Base-by-base conservation (phyloP, 352 stramenopile species). In the Pythium dissotocum region DNA sequence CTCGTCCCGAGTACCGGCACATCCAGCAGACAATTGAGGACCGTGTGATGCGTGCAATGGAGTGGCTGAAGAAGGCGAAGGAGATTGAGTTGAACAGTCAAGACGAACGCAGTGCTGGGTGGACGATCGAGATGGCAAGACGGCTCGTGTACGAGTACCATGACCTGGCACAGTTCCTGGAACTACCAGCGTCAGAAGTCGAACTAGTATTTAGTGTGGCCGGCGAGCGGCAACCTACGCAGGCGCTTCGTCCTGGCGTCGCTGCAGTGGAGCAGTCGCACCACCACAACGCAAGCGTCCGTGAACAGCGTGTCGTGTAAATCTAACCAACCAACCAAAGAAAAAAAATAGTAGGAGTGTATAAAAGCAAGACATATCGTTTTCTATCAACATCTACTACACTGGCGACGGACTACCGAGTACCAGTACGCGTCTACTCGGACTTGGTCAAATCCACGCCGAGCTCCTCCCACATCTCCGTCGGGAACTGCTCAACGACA, bases 1-100 rank as follows among this genome's bases (percentile, higher is more conserved):
- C 84, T 49, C 82, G 82, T 6, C 68, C 74, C 14, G 85, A 93
- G 69, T 92, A 90, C 65, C 67, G 73, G 6, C 73, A 86, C 12
- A 90, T 95, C 71, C 87, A 92, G 58, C 49, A 79, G 52, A 90
- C 85, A 13, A 89, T 95, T 21, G 78, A 80, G 40, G 82, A 89
- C 6, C 83, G 82, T 14, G 82, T 95, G 33, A 56, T 71, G 26
- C 87, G 88, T 9, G 87, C 85, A n/a, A 65, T 71, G 1, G 60
- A 67, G 36, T 95, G 87, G 87, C 59, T 95, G 33, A 79, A 82
- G 58, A 75, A 88, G 7, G 73, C 83, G 4, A 92, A 93, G 67
- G 67, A 67, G 32, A 64, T 95, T 7, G 82, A 53, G n/a, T 10
- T 28, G 46, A 30, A 30, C n/a, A 53, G 46, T 10, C 46, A 92